phyloP scores from a whole-genome alignment of 371 early-diverging fungal species.

The Haplosporangium sp. region DNA sequence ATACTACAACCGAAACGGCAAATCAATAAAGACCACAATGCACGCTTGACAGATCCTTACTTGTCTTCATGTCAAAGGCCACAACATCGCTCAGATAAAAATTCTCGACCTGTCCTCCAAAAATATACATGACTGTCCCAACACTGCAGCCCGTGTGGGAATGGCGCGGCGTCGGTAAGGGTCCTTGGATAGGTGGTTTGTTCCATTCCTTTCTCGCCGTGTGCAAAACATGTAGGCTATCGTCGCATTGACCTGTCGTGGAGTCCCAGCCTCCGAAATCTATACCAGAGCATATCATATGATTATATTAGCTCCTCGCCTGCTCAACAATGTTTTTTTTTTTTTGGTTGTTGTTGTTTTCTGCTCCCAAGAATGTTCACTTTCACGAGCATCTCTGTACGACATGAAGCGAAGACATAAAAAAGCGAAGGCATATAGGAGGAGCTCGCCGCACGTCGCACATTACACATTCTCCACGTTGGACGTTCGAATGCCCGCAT shows the following conservation, averaged over 20 bases:
- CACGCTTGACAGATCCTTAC: too few relatives aligned
- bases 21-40: neutral
- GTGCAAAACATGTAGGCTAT: constrained; percentile 35
- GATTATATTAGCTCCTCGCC: too few relatives aligned
- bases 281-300: too few relatives aligned
- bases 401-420: constrained; percentile 21
- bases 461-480: neutral
- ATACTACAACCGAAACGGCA: neutral
- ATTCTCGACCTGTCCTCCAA: constrained; percentile 76
- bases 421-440: too few relatives aligned
- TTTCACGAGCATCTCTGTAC: neutral
- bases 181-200: constrained; percentile 65
- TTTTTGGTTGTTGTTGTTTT: neutral
- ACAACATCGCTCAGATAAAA: constrained; percentile 72
- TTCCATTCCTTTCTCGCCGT: constrained; percentile 65
- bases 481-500: neutral
- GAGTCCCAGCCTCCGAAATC: constrained; percentile 55
- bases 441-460: too few relatives aligned
- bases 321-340: neutral
- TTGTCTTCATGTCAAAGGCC: constrained; percentile 59
- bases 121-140: constrained; percentile 75
- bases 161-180: constrained; percentile 70
- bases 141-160: constrained; percentile 74
- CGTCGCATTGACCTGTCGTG: constrained; percentile 50
- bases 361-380: neutral